These are phyloP conservation scores for Rhizopogon roseolus DNA, from an alignment of 768 basidiomycete species.

Conservation along the genomic window DNA sequence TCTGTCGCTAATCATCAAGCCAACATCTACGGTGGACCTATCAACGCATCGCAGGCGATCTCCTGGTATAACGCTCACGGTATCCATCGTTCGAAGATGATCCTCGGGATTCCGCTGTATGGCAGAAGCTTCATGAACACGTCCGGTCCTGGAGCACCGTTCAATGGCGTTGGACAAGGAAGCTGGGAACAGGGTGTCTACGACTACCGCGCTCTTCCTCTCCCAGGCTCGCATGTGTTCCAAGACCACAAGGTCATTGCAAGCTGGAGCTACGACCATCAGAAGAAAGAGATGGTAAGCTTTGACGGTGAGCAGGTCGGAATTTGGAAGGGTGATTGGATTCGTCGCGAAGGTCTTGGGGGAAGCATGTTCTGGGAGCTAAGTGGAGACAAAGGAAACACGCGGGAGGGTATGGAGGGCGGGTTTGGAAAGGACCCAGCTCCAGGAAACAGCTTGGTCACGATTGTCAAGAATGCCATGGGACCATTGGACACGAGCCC, in stretches of 20 bases:
- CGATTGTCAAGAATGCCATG: slow-evolving; percentile 75
- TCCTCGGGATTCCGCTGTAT: slow-evolving; percentile 91
- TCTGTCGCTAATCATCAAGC: slow-evolving; percentile 76
- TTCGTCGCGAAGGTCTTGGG: slow-evolving; percentile 68
- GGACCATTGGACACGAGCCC: slow-evolving; percentile 60
- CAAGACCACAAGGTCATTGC: slow-evolving; percentile 66
- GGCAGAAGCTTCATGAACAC: slow-evolving; percentile 89
- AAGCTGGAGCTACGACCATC: slow-evolving; percentile 79
- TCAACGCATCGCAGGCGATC: slow-evolving; percentile 62
- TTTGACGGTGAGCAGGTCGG: slow-evolving; percentile 73
- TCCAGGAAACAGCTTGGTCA: slow-evolving; percentile 66
- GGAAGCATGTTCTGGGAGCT: slow-evolving; percentile 97
- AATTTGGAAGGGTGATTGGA: slow-evolving; percentile 74
- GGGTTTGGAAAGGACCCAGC: slow-evolving; percentile 73
- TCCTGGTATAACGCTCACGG: slow-evolving; percentile 68
- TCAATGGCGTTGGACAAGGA: slow-evolving; percentile 79
- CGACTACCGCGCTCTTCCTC: slow-evolving; percentile 88
- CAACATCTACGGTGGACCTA: slow-evolving; percentile 65
- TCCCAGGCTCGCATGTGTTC: slow-evolving; percentile 60
- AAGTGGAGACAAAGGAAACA: slow-evolving; percentile 75
- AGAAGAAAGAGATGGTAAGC: slow-evolving; percentile 75
- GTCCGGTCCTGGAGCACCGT: slow-evolving; percentile 73
- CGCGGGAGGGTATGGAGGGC: slow-evolving; percentile 67
- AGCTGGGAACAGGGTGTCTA: slow-evolving; percentile 91
- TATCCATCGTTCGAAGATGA: slow-evolving; percentile 72